Conservation (phyloP, 257 asterid species). For the Echites panduratus region DNA sequence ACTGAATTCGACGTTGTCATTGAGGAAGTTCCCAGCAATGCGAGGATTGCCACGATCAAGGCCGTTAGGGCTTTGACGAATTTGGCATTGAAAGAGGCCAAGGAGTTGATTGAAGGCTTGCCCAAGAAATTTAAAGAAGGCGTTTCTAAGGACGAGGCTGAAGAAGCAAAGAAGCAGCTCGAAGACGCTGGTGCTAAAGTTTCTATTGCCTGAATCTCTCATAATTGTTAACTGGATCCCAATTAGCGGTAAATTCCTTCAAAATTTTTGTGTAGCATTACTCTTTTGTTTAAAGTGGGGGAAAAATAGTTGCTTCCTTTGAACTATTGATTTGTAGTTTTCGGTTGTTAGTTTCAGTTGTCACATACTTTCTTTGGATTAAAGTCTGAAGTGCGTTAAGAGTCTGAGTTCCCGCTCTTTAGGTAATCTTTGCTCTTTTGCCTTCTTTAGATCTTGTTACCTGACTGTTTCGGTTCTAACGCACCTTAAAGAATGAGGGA, state of each 20-base stretch:
- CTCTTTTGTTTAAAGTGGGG: background rate
- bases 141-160: conserved; percentile 77
- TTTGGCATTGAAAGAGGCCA: conserved; percentile 82
- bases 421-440: background rate
- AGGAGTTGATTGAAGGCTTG: conserved; percentile 85
- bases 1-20: conserved; percentile 85
- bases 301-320: conserved; percentile 1
- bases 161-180: conserved; percentile 90
- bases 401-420: background rate
- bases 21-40: conserved; percentile 77
- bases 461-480: background rate
- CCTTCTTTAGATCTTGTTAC: background rate
- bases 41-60: conserved; percentile 75
- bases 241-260: background rate
- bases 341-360: background rate
- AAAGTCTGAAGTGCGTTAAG: background rate
- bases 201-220: conserved; percentile 33
- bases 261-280: background rate
- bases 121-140: conserved; percentile 94
- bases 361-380: background rate
- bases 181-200: conserved; percentile 86
- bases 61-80: conserved; percentile 83
- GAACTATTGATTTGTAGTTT: background rate
- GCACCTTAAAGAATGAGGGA: background rate
- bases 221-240: background rate